Conservation (phyloP, 208 protist species). For the Phytomonas serpens region DNA sequence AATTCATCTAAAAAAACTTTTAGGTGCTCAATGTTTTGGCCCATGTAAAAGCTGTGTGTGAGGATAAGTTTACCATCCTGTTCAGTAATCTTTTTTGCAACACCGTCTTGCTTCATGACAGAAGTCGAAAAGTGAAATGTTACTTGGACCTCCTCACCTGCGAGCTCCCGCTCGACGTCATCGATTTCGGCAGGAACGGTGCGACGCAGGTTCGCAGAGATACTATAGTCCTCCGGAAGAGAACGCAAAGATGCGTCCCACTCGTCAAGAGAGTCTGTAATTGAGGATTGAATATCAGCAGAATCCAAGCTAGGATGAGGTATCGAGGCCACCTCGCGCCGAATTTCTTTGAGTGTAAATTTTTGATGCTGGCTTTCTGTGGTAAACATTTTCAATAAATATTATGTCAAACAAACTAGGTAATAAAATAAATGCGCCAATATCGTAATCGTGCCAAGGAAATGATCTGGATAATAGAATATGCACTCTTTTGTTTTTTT, state of each 20-base stretch:
- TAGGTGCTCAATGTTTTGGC: slow-evolving; percentile 68
- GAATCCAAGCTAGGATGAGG: neutral
- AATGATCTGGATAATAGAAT: neutral
- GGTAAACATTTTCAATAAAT: neutral
- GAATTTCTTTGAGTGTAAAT: neutral
- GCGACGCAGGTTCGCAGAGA: slow-evolving; percentile 1
- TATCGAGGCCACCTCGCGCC: neutral
- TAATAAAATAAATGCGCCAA: neutral
- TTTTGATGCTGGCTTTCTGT: neutral
- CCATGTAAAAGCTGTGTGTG: slow-evolving; percentile 52
- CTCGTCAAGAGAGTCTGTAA: slow-evolving; percentile 56
- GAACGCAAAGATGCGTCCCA: slow-evolving; percentile 41
- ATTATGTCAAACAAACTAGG: neutral
- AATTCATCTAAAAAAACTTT: slow-evolving; percentile 68
- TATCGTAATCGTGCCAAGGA: neutral
- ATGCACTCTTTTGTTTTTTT: neutral
- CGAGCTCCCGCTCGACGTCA: slow-evolving; percentile 60
- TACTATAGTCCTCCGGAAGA: neutral
- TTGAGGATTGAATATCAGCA: neutral
- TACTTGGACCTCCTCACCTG: slow-evolving; percentile 35
- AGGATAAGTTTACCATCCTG: slow-evolving; percentile 9
- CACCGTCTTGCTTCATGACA: neutral
- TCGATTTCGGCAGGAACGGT: slow-evolving; percentile 20
- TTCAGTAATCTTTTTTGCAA: slow-evolving; percentile 5
- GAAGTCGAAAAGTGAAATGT: slow-evolving; percentile 28